Evolutionary conservation across 371 early-diverging fungal genomes (phyloP).

Genomic region (Parasitella parasitica): DNA sequence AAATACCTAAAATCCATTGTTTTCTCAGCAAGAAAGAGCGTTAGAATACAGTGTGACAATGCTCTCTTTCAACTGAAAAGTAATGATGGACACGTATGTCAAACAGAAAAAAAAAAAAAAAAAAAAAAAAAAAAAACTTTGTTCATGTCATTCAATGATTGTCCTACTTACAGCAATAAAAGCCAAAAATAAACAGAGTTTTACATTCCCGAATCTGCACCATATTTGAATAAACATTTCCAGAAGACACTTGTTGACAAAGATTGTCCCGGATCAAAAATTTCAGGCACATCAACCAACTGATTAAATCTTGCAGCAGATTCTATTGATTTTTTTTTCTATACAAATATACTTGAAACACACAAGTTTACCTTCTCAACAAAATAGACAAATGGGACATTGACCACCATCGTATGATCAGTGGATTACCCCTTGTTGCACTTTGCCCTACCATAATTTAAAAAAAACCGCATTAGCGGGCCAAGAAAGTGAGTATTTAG

Average conservation of each 20-base stretch:
- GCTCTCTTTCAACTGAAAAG: background rate
- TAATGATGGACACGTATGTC: constrained; percentile 2
- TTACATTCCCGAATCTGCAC: background rate
- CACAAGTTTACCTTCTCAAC: constrained; percentile 12
- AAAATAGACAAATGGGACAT: background rate
- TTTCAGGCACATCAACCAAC: background rate
- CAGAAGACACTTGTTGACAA: background rate
- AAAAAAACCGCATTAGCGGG: background rate
- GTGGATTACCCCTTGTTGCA: constrained; percentile 1
- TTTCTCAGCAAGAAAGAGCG: background rate
- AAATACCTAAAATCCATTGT: constrained; percentile 5
- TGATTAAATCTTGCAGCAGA: background rate
- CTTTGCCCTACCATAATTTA: constrained; percentile 7
- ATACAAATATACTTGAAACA: too few species aligned
- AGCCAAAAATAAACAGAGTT: background rate
- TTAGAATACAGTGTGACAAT: constrained; percentile 5
- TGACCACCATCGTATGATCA: constrained; percentile 13
- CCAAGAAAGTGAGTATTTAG: background rate
- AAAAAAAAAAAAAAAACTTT: background rate
- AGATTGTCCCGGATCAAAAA: background rate
- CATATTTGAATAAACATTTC: background rate
- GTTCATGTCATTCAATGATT: constrained; percentile 11
- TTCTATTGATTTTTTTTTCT: too few species aligned
- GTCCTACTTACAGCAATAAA: constrained; percentile 2
- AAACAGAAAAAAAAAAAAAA: constrained; percentile 14